Evolutionary conservation across 179 eudicot genomes (phyloP), one percentile per base, ranked within the genome.

Genomic region (Corrigiola litoralis): DNA sequence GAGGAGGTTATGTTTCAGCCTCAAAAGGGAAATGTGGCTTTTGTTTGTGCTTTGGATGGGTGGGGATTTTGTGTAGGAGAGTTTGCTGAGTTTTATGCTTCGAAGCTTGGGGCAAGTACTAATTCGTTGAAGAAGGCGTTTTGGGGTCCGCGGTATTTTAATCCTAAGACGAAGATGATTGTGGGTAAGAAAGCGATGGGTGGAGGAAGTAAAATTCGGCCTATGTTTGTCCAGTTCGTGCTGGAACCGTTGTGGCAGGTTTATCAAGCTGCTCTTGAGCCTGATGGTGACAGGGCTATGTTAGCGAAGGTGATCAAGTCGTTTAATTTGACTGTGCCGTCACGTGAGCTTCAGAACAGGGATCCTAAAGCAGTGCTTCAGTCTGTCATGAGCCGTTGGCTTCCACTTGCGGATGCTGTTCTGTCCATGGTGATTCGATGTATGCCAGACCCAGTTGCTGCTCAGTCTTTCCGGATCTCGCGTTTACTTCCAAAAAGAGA

Each of bases 11-110:
- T 83, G 0, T 92, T 89, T 77, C 96, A 89, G 48, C 96, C 98
- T 6, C 95, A 87, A 29, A 92, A 87, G 75, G 98, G 98, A 23
- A 92, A 90, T 81, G 96, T 92, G 29, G 92, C 79, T 10, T 92
- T 92, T 85, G 96, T 68, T 3, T 92, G 98, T 80, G 98, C 88
- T 44, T 72, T 92, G 20, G 98, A 92, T 80, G 98, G 96, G 4
- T 90, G 98, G 98, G 98, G 96, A 21, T 92, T 92, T 65, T 61
- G 84, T 31, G 75, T 89, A 14, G 38, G 57, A 18, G 87, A 87
- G 71, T 92, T 92, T 81, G 96, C 95, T 2, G 84, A 85, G 76
- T 83, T 92, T 71, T 92, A 87, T 82, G 87, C 90, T 40, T 46
- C 83, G 1, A 87, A 84, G 67, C 75, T 84, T 8, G 88, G 90